Evolutionary conservation across 2,329 filamentous ascomycete genomes (phyloP).

Genomic region (Thielaviopsis euricoi): DNA sequence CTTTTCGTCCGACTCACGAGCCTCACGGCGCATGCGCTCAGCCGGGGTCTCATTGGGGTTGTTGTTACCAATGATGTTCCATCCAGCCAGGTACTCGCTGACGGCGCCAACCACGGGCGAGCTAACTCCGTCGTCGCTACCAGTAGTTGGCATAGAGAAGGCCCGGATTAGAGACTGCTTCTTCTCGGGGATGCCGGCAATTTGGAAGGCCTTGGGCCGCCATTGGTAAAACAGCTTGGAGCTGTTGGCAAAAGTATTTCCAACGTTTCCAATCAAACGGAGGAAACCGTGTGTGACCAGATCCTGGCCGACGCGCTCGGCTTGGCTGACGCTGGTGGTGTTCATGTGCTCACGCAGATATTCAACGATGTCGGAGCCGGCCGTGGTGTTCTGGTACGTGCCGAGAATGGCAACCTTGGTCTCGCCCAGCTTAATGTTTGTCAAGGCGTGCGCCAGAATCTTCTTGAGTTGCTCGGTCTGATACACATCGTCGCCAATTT

Average conservation of each 20-base stretch:
- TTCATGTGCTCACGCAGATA: constrained; percentile 84
- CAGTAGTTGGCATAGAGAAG: constrained; percentile 51
- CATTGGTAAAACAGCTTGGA: constrained; percentile 96
- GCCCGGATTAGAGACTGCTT: constrained; percentile 57
- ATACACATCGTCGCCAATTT: constrained; percentile 83
- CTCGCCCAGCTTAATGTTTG: constrained; percentile 73
- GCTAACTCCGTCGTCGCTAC: constrained; percentile 25
- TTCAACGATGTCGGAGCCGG: constrained; percentile 84
- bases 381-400: constrained; percentile 84
- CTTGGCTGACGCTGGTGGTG: constrained; percentile 70
- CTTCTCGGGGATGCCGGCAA: constrained; percentile 78
- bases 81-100: constrained; percentile 76
- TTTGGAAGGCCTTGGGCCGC: constrained; percentile 78
- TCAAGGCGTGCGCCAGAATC: constrained; percentile 71
- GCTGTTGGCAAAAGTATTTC: constrained; percentile 91
- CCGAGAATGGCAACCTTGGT: constrained; percentile 91
- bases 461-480: constrained; percentile 77
- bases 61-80: constrained; percentile 54
- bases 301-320: constrained; percentile 90
- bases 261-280: constrained; percentile 82
- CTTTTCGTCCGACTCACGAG: constrained; percentile 75
- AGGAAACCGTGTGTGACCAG: constrained; percentile 73
- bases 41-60: constrained; percentile 78
- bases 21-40: constrained; percentile 76
- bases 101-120: constrained; percentile 71